phyloP scores from a whole-genome alignment of 176 grass and related monocot genomes.

The Raddia guianensis region DNA sequence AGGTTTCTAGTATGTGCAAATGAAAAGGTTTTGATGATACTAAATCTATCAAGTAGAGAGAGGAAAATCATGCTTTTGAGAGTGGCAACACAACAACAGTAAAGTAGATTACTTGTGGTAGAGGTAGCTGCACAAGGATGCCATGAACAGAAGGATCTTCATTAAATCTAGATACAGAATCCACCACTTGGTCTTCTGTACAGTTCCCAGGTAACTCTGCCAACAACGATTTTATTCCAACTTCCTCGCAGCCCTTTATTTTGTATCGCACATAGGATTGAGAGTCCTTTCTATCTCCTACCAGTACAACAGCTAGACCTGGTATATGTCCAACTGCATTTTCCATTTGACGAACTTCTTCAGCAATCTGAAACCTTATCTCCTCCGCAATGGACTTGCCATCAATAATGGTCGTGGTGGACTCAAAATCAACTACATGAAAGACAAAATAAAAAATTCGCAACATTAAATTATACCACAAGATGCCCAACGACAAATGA shows the following conservation, averaged over 20 bases:
- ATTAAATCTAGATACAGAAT: constrained; percentile 69
- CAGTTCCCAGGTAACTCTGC: constrained; percentile 70
- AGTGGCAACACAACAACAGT: constrained; percentile 13
- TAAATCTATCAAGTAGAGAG: constrained; percentile 23
- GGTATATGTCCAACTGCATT: constrained; percentile 56
- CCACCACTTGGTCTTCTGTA: constrained; percentile 67
- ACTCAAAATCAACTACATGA: constrained; percentile 45
- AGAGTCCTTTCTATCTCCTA: constrained; percentile 87
- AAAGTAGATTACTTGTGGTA: constrained; percentile 66
- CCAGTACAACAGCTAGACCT: constrained; percentile 81
- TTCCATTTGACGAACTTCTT: constrained; percentile 69
- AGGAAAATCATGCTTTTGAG: neutral
- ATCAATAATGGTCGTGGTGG: constrained; percentile 60
- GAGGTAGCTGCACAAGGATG: constrained; percentile 91
- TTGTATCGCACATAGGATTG: constrained; percentile 80
- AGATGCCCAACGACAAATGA: neutral
- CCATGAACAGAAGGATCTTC: constrained; percentile 89
- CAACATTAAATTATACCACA: constrained; percentile 6
- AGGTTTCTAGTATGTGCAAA: neutral
- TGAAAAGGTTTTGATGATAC: constrained; percentile 13
- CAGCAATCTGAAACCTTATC: constrained; percentile 68
- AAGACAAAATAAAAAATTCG: constrained; percentile 22
- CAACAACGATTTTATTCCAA: constrained; percentile 84
- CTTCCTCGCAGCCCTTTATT: constrained; percentile 81
- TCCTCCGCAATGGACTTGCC: constrained; percentile 81